Base-by-base conservation (phyloP, 2,329 filamentous ascomycete species). In the Simplicillium aogashimaense region DNA sequence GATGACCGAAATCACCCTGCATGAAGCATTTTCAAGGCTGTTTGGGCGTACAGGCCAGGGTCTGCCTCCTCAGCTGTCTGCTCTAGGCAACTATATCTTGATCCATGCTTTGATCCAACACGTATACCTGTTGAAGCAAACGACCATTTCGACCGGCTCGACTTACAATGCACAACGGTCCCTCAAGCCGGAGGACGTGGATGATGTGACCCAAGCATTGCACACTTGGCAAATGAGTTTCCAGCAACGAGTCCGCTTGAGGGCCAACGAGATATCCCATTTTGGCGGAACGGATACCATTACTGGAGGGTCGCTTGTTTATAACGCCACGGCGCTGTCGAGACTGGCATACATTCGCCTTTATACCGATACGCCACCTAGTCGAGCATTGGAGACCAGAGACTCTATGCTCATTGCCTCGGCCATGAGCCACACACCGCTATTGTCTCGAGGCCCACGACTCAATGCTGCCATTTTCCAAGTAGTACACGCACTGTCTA, bases 101-200 rank as follows among this genome's bases (percentile, higher is more conserved):
- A 81, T 86, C 3, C 81, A 86, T 50, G 81, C 80, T 3, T 56
- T 87, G 17, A 71, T 86, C 10, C 82, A 86, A 50, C 80, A 85
- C 45, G 79, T 86, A 13, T 86, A 81, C 53, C 65, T 85, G 30
- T 57, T 83, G 16, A 81, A 82, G 49, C 76, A 82, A 50, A 77
- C 75, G 0, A 74, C 70, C 0, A 69, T 78, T 37, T 65, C 66
- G 2, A 57, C 64, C 2, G 61, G 66, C 1, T 64, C 68, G 3
- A 64, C 66, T 1, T 75, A 70, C 40, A 71, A 71, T 15, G 58
- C 64, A 2, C 67, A 72, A 29, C 61, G 71, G 20, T 70, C 66
- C 0, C 52, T 78, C 45, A 69, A 70, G 35, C 60, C 65, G 0
- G 71, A 76, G 35, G 73, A 78, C 42, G 67, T 77, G 3, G 72